Percentiles rank a stretch among this genome's conserved stretches.
Conservation (phyloP, 805 yeast species). For the Scheffersomyces lignosus region DNA sequence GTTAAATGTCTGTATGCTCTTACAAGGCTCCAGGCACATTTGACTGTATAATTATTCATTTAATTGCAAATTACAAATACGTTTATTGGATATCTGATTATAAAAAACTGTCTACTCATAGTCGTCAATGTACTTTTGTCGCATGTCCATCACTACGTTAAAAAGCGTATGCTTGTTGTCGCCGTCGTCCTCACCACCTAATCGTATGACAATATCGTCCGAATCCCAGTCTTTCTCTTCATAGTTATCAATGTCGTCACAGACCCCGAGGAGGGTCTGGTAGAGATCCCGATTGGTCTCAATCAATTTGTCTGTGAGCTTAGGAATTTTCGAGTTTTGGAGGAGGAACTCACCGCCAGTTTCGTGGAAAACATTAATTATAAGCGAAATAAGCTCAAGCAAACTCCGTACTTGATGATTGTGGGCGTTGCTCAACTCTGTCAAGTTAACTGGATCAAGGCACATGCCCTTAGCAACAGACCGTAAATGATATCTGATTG, state of each 20-base stretch:
- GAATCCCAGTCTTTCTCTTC: conserved; percentile 39
- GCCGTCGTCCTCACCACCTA: conserved; percentile 14
- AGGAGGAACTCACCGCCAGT: conserved; percentile 33
- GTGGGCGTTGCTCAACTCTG: conserved; percentile 28
- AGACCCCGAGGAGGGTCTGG: conserved; percentile 17
- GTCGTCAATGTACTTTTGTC: conserved; percentile 21
- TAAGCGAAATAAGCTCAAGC: conserved; percentile 27
- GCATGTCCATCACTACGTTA: conserved; percentile 26
- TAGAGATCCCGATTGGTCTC: conserved; percentile 19
- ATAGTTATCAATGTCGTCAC: conserved; percentile 28
- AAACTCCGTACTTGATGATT: conserved; percentile 17
- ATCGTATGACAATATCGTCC: conserved; percentile 39
- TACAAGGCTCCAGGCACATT: too few relatives aligned
- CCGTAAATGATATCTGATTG: conserved; percentile 50
- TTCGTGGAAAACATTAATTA: conserved; percentile 28
- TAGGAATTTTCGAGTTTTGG: conserved; percentile 41
- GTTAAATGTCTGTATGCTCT: too few relatives aligned
- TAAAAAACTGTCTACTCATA: too few relatives aligned
- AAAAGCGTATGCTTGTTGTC: conserved; percentile 16
- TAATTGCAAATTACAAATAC: too few relatives aligned
- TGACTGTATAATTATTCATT: too few relatives aligned
- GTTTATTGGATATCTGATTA: too few relatives aligned
- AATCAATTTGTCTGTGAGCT: conserved; percentile 24
- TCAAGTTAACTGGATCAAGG: conserved; percentile 32
- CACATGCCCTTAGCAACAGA: conserved; percentile 34